A percentile compares a stretch with the other conserved stretches of the same genome.
These are phyloP conservation scores for Cryptococcus sp. DNA, from an alignment of 1,284 basidiomycete species.

Conservation along the genomic window DNA sequence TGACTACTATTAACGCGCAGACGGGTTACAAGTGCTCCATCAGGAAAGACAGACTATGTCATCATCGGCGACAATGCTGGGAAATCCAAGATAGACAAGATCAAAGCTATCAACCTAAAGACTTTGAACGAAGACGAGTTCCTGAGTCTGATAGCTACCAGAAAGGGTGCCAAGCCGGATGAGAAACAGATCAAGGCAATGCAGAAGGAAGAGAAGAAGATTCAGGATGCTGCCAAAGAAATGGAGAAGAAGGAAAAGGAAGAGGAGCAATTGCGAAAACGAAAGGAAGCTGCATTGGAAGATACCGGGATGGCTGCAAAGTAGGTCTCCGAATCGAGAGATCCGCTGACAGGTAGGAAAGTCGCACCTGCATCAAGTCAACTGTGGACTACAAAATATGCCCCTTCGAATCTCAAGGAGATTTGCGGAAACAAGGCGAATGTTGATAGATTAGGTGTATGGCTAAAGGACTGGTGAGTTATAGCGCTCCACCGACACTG, in stretches of 20 bases:
- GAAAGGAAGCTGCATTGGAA: conserved; percentile 52
- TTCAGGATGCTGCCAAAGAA: conserved; percentile 60
- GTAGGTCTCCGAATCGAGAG: conserved; percentile 23
- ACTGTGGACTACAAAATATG: conserved; percentile 95
- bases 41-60: conserved; percentile 85
- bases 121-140: conserved; percentile 87
- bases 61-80: conserved; percentile 86
- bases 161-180: conserved; percentile 56
- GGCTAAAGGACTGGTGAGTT: conserved; percentile 80
- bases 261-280: conserved; percentile 62
- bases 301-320: conserved; percentile 41
- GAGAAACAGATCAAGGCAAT: conserved; percentile 69
- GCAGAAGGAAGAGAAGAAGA: conserved; percentile 64
- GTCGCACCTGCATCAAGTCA: conserved; percentile 54
- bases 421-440: conserved; percentile 91
- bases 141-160: conserved; percentile 70
- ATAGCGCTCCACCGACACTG: neutral
- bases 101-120: conserved; percentile 70
- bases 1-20: conserved; percentile 47
- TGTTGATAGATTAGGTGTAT: conserved; percentile 80
- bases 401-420: conserved; percentile 79
- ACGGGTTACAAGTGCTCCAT: conserved; percentile 80
- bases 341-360: conserved; percentile 31
- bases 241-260: conserved; percentile 62
- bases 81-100: conserved; percentile 75